phyloP scores from a whole-genome alignment of 2,329 filamentous ascomycete species.

The Tricladium varicosporioides region DNA sequence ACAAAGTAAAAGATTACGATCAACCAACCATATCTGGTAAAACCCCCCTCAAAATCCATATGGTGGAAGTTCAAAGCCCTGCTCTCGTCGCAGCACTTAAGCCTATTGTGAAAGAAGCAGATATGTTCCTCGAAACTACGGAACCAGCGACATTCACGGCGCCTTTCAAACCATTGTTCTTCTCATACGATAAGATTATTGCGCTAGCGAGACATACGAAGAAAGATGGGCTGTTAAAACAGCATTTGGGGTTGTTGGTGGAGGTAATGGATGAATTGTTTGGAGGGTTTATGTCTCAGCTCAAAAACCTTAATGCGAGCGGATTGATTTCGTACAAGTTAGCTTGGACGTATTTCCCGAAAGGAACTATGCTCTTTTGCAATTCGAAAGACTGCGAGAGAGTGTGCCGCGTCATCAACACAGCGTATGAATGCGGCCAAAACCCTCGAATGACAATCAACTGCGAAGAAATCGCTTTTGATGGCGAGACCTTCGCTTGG shows the following conservation, averaged over 20 bases:
- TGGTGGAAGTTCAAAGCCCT: constrained; percentile 43
- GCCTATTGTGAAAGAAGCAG: constrained; percentile 43
- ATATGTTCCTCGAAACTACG: constrained; percentile 38
- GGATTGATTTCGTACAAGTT: constrained; percentile 42
- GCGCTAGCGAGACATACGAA: constrained; percentile 32
- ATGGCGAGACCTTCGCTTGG: constrained; percentile 45
- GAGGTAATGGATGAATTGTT: constrained; percentile 44
- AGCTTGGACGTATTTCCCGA: constrained; percentile 46
- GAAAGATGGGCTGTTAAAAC: constrained; percentile 32
- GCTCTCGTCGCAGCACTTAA: constrained; percentile 42
- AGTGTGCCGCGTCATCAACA: constrained; percentile 31
- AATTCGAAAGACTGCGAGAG: constrained; percentile 41
- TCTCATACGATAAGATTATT: constrained; percentile 43
- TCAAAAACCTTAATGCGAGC: constrained; percentile 36
- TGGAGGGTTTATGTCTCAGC: constrained; percentile 37
- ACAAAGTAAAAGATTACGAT: constrained; percentile 43
- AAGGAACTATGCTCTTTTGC: constrained; percentile 39
- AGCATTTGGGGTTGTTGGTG: constrained; percentile 42
- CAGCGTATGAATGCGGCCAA: constrained; percentile 7
- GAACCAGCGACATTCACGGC: constrained; percentile 38
- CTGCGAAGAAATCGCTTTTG: constrained; percentile 40
- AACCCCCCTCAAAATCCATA: constrained; percentile 40
- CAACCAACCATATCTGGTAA: constrained; percentile 41
- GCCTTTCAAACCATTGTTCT: constrained; percentile 44
- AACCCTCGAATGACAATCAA: constrained; percentile 14